Evolutionary conservation across 148 eudicot genomes (phyloP).

Genomic region (Cornus suecica): DNA sequence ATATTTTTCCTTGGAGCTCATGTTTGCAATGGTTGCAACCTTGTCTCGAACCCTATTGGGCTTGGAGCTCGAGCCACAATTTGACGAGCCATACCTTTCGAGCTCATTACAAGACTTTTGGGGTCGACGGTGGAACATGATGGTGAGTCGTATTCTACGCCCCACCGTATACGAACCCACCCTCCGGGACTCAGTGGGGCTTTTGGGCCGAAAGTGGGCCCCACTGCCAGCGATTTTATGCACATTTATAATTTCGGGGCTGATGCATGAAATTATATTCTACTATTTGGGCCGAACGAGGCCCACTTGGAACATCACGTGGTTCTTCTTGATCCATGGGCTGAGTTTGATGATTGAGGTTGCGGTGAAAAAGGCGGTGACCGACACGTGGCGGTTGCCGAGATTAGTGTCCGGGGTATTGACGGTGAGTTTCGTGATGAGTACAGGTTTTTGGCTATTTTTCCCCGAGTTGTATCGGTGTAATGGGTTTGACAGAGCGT

Average conservation of each 20-base stretch:
- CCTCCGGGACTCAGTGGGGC: not conserved
- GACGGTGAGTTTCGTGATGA: constrained; percentile 28
- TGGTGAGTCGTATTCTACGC: constrained; percentile 41
- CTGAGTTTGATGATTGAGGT: constrained; percentile 32
- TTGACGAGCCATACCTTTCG: constrained; percentile 51
- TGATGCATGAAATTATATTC: constrained; percentile 50
- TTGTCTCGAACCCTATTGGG: constrained; percentile 21
- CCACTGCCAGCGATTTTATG: constrained; percentile 20
- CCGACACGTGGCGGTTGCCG: constrained; percentile 17
- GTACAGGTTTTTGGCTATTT: constrained; percentile 37
- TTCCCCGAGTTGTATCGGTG: constrained; percentile 39
- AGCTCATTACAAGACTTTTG: constrained; percentile 61
- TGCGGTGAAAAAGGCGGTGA: constrained; percentile 17
- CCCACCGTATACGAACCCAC: constrained; percentile 42
- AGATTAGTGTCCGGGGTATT: constrained; percentile 22
- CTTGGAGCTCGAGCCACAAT: constrained; percentile 46
- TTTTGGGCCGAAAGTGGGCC: constrained; percentile 29
- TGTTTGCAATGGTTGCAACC: constrained; percentile 25
- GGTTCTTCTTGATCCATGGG: constrained; percentile 46
- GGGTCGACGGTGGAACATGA: constrained; percentile 64
- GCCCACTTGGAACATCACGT: constrained; percentile 36
- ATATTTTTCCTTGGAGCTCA: constrained; percentile 35
- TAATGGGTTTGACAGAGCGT: constrained; percentile 15
- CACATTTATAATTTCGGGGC: constrained; percentile 38
- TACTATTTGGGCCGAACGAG: constrained; percentile 34